These are phyloP conservation scores for Podochytrium sp. DNA, from an alignment of 192 early-diverging fungal species.

Conservation along the genomic window DNA sequence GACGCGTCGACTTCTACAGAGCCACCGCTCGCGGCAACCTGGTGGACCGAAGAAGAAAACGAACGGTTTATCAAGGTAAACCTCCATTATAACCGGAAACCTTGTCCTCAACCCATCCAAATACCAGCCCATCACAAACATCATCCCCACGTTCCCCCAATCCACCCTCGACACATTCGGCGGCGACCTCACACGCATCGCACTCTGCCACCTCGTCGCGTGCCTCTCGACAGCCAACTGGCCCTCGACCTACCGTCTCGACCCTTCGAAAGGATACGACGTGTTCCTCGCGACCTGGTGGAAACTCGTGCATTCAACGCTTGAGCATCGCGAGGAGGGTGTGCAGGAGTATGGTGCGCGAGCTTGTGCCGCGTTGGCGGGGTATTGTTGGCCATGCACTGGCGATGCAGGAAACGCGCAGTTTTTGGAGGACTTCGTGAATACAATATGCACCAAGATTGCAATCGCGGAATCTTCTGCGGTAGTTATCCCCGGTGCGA, in stretches of 20 bases:
- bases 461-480: not conserved
- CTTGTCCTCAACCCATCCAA: not conserved
- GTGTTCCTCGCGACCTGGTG: constrained; percentile 49
- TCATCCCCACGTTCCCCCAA: constrained; percentile 35
- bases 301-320: constrained; percentile 48
- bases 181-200: constrained; percentile 53
- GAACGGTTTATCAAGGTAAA: constrained; percentile 31
- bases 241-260: constrained; percentile 13
- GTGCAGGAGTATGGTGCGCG: constrained; percentile 52
- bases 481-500: not conserved
- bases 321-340: constrained; percentile 70
- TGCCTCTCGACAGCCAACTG: constrained; percentile 49
- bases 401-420: too few species aligned
- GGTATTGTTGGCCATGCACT: constrained; percentile 22
- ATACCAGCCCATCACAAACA: constrained; percentile 35
- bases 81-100: not conserved
- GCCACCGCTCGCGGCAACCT: constrained; percentile 39
- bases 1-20: not conserved
- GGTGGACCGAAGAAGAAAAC: constrained; percentile 31
- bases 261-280: constrained; percentile 25
- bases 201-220: constrained; percentile 51
- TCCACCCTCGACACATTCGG: constrained; percentile 62
- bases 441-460: too few species aligned
- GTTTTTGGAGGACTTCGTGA: constrained; percentile 1
- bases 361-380: constrained; percentile 23